Base-by-base conservation (phyloP, 768 basidiomycete species). In the Gelatoporia subvermispora region DNA sequence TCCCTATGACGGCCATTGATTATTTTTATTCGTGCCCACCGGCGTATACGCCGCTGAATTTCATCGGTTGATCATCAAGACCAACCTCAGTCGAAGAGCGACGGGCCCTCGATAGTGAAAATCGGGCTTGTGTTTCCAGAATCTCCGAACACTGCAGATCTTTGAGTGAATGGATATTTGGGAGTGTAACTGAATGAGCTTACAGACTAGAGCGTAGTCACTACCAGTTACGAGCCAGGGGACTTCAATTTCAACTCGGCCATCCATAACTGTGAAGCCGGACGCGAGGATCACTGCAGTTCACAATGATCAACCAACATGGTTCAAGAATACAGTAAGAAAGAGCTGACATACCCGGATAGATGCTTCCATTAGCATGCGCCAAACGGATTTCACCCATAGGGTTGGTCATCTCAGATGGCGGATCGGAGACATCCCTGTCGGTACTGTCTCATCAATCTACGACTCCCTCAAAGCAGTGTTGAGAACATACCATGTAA, bases 101-200 rank as follows among this genome's bases (percentile, higher is more conserved):
- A 38, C 20, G 37, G 37, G n/a, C 28, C 28, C 17, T 37, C 44
- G 52, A 75, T 68, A 15, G 60, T 60, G 64, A 76, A 76, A 18
- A 52, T 38, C 1, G 65, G 63, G 51, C 73, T 73, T 41, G 57
- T 56, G 57, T 77, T 69, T 17, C 73, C 74, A 17, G 76, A 77
- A 56, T 76, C 73, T 13, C 76, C 75, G 46, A 74, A 71, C 40
- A 77, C 76, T 76, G 43, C 28, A 31, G n/a, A n/a, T n/a, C n/a
- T n/a, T n/a, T n/a, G n/a, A n/a, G n/a, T n/a, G n/a, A n/a, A n/a
- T n/a, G n/a, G n/a, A n/a, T n/a, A n/a, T n/a, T n/a, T n/a, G n/a
- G n/a, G n/a, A n/a, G n/a, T n/a, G n/a, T n/a, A n/a, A 31, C 28
- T 7, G 28, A 25, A 11, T 25, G 13, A 9, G 69, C 74, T 62